These are phyloP conservation scores for Aegilops tauschii DNA, from an alignment of 176 grass and related monocot species.

Conservation along the genomic window DNA sequence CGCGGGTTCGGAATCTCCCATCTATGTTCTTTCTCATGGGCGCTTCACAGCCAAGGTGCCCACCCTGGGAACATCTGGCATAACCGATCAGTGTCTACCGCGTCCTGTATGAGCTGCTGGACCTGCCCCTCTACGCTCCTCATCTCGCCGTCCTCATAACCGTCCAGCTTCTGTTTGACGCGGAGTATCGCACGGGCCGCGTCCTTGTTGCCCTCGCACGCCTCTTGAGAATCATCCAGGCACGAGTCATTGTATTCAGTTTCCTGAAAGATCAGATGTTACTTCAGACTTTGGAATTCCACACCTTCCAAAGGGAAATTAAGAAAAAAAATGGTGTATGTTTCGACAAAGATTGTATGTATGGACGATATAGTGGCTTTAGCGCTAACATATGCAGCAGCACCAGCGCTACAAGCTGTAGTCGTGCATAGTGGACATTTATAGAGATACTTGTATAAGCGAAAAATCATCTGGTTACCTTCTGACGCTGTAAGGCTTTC, in stretches of 20 bases:
- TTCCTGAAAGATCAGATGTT: slow-evolving; percentile 50
- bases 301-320: background rate
- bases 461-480: slow-evolving; percentile 40
- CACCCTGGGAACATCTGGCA: slow-evolving; percentile 98
- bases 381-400: background rate
- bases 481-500: slow-evolving; percentile 93
- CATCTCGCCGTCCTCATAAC: slow-evolving; percentile 90
- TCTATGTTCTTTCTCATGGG: background rate
- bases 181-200: slow-evolving; percentile 86
- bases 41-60: slow-evolving; percentile 69
- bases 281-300: background rate
- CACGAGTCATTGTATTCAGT: slow-evolving; percentile 61
- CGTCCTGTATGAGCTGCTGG: slow-evolving; percentile 89
- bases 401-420: background rate
- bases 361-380: background rate
- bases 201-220: slow-evolving; percentile 89
- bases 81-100: slow-evolving; percentile 68
- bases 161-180: slow-evolving; percentile 89
- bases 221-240: slow-evolving; percentile 77
- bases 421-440: background rate
- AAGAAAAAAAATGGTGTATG: background rate
- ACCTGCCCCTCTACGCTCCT: slow-evolving; percentile 92
- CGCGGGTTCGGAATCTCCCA: slow-evolving; percentile 1
- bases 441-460: too few species aligned
- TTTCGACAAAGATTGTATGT: background rate